Conservation (phyloP, 192 early-diverging fungal species). For the Chytriomyces hyalinus region DNA sequence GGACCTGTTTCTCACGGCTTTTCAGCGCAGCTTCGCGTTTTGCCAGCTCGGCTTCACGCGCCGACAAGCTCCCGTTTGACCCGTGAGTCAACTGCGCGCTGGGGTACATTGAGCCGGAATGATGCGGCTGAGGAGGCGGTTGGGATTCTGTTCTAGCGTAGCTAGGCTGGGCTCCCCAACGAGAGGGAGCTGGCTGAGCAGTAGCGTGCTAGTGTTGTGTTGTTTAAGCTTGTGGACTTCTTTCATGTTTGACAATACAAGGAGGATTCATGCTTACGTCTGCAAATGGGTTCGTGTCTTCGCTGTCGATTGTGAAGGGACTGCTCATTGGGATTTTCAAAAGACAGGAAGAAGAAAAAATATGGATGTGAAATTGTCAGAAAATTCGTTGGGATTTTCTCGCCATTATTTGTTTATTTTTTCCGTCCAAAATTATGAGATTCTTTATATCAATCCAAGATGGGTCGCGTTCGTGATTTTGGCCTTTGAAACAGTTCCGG, state of each 20-base stretch:
- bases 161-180: background rate
- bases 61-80: constrained; percentile 10
- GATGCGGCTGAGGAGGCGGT: background rate
- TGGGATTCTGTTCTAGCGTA: background rate
- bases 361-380: background rate
- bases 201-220: too few relatives aligned
- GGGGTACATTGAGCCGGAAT: background rate
- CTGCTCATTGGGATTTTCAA: constrained; percentile 25
- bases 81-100: background rate
- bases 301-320: constrained; percentile 30
- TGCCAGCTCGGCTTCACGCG: constrained; percentile 24
- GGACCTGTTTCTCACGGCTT: constrained; percentile 22
- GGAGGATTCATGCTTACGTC: constrained; percentile 1
- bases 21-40: constrained; percentile 23
- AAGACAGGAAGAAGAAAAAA: background rate
- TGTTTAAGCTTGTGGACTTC: too few relatives aligned
- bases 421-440: background rate
- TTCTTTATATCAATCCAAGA: constrained; percentile 15
- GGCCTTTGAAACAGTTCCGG: background rate
- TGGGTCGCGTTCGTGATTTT: constrained; percentile 11
- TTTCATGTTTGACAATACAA: too few relatives aligned
- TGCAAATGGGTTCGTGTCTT: constrained; percentile 26
- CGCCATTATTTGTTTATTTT: background rate
- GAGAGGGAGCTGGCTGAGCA: background rate
- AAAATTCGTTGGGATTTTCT: background rate